Base-by-base conservation (phyloP, 169 alveolate genomes). In the Plasmodium billcollinsi region DNA sequence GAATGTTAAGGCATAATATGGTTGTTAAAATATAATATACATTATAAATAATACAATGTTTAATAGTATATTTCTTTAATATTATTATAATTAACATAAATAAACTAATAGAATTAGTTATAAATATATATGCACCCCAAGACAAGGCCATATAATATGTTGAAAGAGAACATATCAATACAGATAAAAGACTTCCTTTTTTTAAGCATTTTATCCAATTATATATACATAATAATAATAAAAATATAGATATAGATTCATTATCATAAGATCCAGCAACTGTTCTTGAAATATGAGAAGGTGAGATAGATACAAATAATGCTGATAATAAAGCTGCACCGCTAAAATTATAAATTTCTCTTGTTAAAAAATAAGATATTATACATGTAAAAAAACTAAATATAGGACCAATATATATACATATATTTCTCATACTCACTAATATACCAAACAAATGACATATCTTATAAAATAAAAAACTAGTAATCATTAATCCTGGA, bases 71-170 rank as follows among this genome's bases (percentile, higher is more conserved):
- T 73, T 97, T 92, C 63, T 97, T 97, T 47, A 98, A 96, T 61
- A 98, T 94, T 18, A 98, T 93, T 15, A 97, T 91, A 7, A 98
- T 98, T 43, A 98, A 73, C 78, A 98, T 97, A 88, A 96, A 98
- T 67, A 97, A 94, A 39, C 99, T 99, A 72, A 98, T 96, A 2
- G 98, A 96, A 94, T 99, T 99, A 56, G 97, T 96, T 33, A 99
- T 96, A 93, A 98, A 98, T 29, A 98, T 98, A 94, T 99, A 99
- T 15, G 99, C 99, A 26, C 99, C 99, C 99, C 99, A 99, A 8
- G 99, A 97, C 47, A 99, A 96, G 18, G 98, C 99, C 99, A 98
- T 97, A 85, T 95, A 96, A 93, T 96, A 97, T 76, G 96, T 96
- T 29, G 90, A 43, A 39, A 90, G 63, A 4, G 94, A 59, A 26